These are phyloP conservation scores for Tolypocladium guangdongense DNA, from an alignment of 2,329 filamentous ascomycete genomes.

Conservation along the genomic window DNA sequence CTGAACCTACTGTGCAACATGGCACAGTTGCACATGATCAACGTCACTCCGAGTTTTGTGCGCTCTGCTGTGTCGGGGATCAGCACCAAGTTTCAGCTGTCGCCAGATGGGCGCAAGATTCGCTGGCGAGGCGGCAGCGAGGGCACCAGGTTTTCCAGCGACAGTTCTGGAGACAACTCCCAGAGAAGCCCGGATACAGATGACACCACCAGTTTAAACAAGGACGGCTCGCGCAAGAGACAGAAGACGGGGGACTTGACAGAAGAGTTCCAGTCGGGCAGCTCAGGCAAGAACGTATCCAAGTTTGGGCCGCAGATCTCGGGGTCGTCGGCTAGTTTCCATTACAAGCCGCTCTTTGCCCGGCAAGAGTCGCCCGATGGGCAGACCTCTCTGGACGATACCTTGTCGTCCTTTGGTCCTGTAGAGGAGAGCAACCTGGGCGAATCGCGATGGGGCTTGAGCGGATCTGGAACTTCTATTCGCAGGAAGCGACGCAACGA, in stretches of 20 bases:
- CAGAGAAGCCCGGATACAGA: slow-evolving; percentile 37
- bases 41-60: slow-evolving; percentile 69
- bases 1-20: slow-evolving; percentile 70
- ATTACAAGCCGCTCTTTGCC: slow-evolving; percentile 54
- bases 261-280: slow-evolving; percentile 21
- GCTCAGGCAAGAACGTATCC: slow-evolving; percentile 25
- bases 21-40: slow-evolving; percentile 76
- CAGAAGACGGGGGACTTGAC: slow-evolving; percentile 28
- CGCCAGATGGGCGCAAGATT: slow-evolving; percentile 65
- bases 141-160: slow-evolving; percentile 55
- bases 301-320: slow-evolving; percentile 28
- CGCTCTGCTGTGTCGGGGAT: slow-evolving; percentile 58
- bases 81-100: slow-evolving; percentile 68
- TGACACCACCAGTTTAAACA: slow-evolving; percentile 33
- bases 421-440: slow-evolving; percentile 37
- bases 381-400: slow-evolving; percentile 36
- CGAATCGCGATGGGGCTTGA: slow-evolving; percentile 34
- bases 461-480: slow-evolving; percentile 35
- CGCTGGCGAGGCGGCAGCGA: slow-evolving; percentile 64
- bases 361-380: slow-evolving; percentile 36
- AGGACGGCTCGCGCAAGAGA: slow-evolving; percentile 32
- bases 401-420: slow-evolving; percentile 35
- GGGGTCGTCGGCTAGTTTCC: slow-evolving; percentile 37
- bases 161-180: slow-evolving; percentile 42
- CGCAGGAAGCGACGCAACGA: slow-evolving; percentile 47